Base-by-base conservation (phyloP, 1,284 basidiomycete species). In the Rhodotorula sp. region DNA sequence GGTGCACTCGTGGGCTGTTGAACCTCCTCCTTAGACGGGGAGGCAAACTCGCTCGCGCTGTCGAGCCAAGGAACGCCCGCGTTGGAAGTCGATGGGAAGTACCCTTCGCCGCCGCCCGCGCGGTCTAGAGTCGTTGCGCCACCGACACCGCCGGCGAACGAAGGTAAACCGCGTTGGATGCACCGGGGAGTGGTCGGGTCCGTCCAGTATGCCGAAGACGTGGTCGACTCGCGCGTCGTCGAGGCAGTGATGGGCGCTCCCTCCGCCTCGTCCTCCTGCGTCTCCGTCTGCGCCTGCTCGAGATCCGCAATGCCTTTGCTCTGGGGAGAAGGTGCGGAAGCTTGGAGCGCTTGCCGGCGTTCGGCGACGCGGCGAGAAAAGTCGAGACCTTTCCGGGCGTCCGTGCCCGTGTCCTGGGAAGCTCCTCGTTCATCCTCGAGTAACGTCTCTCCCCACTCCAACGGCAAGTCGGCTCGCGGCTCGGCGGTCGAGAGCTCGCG, bases 171-270 rank as follows among this genome's bases (percentile, higher is more conserved):
- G 4, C 63, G 60, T 18, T 57, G 31, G 5, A 38, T 14, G 48
- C 62, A 62, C 7, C 63, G 61, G 5, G 70, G 66, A 21, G 70
- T 71, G 2, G 60, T 62, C 21, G 70, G 70, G n/a, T 71, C 70
- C 28, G 59, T 64, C 23, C 60, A 47, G 18, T 28, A 45, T 28
- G 69, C 61, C 6, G 57, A 43, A 48, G 62, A 21, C 43, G 16
- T 6, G 31, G 55, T 45, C 34, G 26, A n/a, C 28, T n/a, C 31
- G 52, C 8, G 43, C 56, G 28, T 38, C 56, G 15, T 52, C 34
- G n/a, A 55, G 31, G 52, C 43, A 31, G 19, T 21, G 26, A 16
- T 54, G 45, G 47, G 48, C n/a, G 45, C 26, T 18, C 18, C 45
- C 31, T 7, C 31, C 7, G 3, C 43, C 5, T 18, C 19, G 6